Conservation (phyloP, 495 filamentous ascomycete genomes). For the Stereocaulon alpinum region DNA sequence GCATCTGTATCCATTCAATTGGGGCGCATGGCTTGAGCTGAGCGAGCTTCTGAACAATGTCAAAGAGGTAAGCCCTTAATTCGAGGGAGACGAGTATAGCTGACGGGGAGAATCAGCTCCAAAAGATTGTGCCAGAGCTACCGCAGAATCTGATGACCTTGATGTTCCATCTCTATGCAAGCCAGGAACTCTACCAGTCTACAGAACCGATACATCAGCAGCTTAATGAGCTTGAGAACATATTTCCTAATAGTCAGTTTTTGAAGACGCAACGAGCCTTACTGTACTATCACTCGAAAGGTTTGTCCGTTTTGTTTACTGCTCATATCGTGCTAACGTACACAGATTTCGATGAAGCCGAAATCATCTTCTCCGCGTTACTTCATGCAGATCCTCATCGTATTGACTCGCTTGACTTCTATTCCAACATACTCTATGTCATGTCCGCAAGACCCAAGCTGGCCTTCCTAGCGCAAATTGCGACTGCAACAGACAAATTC, state of each 20-base stretch:
- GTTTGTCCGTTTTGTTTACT: conserved; percentile 19
- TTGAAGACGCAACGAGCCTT: conserved; percentile 82
- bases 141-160: conserved; percentile 87
- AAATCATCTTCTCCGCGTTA: conserved; percentile 73
- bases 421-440: conserved; percentile 94
- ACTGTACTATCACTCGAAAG: conserved; percentile 84
- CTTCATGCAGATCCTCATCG: conserved; percentile 73
- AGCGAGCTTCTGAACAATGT: conserved; percentile 59
- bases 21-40: conserved; percentile 93
- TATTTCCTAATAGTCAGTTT: conserved; percentile 81
- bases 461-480: conserved; percentile 83
- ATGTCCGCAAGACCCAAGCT: conserved; percentile 78
- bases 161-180: conserved; percentile 84
- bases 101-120: conserved; percentile 34
- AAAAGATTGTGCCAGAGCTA: conserved; percentile 48
- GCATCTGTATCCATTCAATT: conserved; percentile 81
- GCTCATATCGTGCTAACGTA: background rate
- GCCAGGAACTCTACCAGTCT: conserved; percentile 83
- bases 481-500: conserved; percentile 85
- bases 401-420: conserved; percentile 83
- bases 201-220: conserved; percentile 55
- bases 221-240: conserved; percentile 62
- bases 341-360: conserved; percentile 74
- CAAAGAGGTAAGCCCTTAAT: conserved; percentile 58
- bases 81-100: background rate